Conservation (phyloP, 805 yeast genomes). For the Lipomyces yamadae region DNA sequence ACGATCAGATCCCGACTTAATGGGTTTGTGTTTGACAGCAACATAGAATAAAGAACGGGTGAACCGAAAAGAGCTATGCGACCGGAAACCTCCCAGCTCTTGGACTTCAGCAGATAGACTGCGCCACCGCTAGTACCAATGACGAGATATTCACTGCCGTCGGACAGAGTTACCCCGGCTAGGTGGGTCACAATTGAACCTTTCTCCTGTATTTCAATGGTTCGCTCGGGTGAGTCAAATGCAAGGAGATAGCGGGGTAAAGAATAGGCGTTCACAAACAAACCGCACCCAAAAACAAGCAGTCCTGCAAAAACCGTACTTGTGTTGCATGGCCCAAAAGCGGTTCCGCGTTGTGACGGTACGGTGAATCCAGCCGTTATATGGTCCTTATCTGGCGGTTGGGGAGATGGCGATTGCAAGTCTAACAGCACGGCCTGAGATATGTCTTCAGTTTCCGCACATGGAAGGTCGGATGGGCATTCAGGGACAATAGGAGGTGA, state of each 20-base stretch:
- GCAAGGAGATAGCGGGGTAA: slow-evolving; percentile 30
- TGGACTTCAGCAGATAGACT: slow-evolving; percentile 23
- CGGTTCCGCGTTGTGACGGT: background rate
- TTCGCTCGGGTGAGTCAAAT: slow-evolving; percentile 30
- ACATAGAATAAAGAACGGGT: slow-evolving; percentile 30
- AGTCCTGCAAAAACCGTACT: slow-evolving; percentile 26
- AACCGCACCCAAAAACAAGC: slow-evolving; percentile 32
- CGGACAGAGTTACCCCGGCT: slow-evolving; percentile 5
- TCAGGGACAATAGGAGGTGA: slow-evolving; percentile 16
- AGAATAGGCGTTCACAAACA: slow-evolving; percentile 28
- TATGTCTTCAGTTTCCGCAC: background rate
- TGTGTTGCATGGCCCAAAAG: slow-evolving; percentile 33
- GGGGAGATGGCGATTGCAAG: background rate
- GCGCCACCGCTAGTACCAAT: slow-evolving; percentile 31
- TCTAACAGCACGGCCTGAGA: background rate
- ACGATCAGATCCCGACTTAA: slow-evolving; percentile 24
- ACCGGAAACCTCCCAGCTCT: slow-evolving; percentile 21
- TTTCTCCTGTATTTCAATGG: slow-evolving; percentile 27
- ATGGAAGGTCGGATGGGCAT: slow-evolving; percentile 5
- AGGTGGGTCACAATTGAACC: slow-evolving; percentile 24
- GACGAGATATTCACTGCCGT: slow-evolving; percentile 21
- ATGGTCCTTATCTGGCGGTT: background rate
- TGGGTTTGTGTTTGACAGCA: slow-evolving; percentile 9
- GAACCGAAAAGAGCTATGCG: slow-evolving; percentile 33
- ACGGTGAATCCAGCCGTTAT: background rate